Percentiles rank a stretch among this genome's conserved stretches.
Evolutionary conservation across 306 rosid genomes (phyloP).

Genomic region (Lotus japonicus): DNA sequence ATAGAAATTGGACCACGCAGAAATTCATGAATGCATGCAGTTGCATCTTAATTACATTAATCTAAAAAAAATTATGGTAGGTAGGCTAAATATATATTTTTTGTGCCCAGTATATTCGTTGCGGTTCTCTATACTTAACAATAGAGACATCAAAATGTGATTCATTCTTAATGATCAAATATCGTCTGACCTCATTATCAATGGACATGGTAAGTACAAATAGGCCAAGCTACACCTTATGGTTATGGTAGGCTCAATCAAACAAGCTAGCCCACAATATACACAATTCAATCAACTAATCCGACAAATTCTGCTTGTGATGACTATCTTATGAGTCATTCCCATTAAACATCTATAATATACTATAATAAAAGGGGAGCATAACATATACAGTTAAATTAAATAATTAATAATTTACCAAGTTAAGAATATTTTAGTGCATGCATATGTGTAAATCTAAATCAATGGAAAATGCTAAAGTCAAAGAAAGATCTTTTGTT

Average conservation of each 20-base stretch:
- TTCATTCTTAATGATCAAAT: too few species aligned
- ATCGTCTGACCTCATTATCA: too few species aligned
- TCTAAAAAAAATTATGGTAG: background rate
- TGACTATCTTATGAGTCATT: conserved; percentile 4
- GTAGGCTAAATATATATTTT: too few species aligned
- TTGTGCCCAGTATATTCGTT: too few species aligned
- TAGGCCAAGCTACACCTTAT: too few species aligned
- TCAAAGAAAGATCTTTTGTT: background rate
- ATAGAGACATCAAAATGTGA: too few species aligned
- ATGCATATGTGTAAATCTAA: background rate
- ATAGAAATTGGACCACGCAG: background rate
- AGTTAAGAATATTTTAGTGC: background rate
- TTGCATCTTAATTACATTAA: background rate
- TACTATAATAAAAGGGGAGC: background rate
- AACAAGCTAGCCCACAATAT: conserved; percentile 4
- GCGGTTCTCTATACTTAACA: too few species aligned
- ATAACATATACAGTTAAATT: background rate
- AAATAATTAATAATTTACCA: background rate
- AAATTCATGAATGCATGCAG: background rate
- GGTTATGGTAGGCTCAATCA: background rate
- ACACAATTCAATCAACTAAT: background rate
- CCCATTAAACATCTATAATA: background rate
- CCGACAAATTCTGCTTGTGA: too few species aligned
- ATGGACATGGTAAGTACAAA: too few species aligned
- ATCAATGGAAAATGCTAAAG: background rate